Base-by-base conservation (phyloP, 2,329 filamentous ascomycete species). In the Meredithiella fracta region DNA sequence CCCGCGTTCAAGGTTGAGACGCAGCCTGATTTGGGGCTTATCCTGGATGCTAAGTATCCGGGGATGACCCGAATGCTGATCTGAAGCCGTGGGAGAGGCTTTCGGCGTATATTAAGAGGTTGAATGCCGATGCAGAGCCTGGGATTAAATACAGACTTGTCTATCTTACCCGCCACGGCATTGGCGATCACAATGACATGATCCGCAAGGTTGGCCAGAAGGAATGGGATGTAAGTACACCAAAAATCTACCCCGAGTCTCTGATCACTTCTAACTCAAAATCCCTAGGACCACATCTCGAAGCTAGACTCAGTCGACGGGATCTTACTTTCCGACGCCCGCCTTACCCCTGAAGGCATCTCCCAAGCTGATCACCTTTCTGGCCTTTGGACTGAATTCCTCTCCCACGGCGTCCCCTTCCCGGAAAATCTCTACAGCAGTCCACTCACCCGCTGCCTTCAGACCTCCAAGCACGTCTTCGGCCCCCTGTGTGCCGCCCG, bases 401-500 rank as follows among this genome's bases (percentile, higher is more conserved):
- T 78, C 3, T 57, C 63, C 3, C 59, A 67, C 6, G 70, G 69
- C n/a, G 73, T 80, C 51, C 73, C 77, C 1, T 62, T 75, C 2
- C 79, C 80, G 0, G 63, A 74, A 34, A 67, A 65, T 0, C 77
- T 77, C 62, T 82, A 80, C 66, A 74, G 74, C 2, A 78, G 74
- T 56, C 79, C 80, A 0, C 66, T 82, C 31, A 72, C 72, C 29
- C 73, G 80, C 20, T 82, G 78, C 60, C 68, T 82, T 3, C 71
- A 76, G 58, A 83, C 79, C 3, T 75, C 75, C 1, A 66, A 68
- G 25, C 64, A 76, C 2, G 73, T 75, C 4, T 82, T 77, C 61
- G 62, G 63, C 0, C 69, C 68, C 1, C 64, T 80, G 5, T 61
- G 66, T 55, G 56, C 61, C 11, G 58, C 60, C 52, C 67, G 56